Conservation (phyloP, 139 green algal genomes). For the Asterochloris erici region DNA sequence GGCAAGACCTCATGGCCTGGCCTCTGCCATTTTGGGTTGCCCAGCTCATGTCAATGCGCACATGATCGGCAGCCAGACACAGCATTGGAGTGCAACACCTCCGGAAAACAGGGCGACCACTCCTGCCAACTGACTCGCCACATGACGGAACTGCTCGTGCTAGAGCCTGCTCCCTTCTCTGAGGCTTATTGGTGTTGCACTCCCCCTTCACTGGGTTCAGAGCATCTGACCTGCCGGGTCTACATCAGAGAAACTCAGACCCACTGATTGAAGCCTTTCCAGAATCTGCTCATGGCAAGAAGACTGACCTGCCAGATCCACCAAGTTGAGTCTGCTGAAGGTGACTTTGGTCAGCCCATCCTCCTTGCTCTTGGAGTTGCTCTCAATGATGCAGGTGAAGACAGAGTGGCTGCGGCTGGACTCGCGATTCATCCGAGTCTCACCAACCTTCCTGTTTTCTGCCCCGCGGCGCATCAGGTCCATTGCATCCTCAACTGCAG, state of each 20-base stretch:
- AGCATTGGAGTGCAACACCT: no score
- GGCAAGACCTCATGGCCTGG: no score
- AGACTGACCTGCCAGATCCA: conserved; percentile 55
- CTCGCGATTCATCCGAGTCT: conserved; percentile 31
- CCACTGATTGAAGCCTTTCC: background rate
- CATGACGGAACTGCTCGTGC: no score
- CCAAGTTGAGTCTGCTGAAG: conserved; percentile 33
- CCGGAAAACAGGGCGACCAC: no score
- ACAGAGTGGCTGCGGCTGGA: conserved; percentile 40
- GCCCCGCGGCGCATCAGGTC: conserved; percentile 26
- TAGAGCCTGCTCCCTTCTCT: no score
- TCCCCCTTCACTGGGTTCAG: background rate
- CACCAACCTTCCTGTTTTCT: conserved; percentile 21
- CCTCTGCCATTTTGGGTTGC: no score
- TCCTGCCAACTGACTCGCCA: no score
- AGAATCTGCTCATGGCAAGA: background rate
- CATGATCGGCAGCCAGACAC: no score
- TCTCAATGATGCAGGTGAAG: conserved; percentile 34
- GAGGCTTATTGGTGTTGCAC: no score
- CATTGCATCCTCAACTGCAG: conserved; percentile 29
- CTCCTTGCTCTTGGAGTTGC: conserved; percentile 18
- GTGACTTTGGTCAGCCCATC: conserved; percentile 25
- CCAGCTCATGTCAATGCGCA: no score
- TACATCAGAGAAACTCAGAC: background rate
- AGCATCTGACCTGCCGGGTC: background rate